A percentile compares a stretch with the other conserved stretches of the same genome.
phyloP scores from a whole-genome alignment of 2,329 filamentous ascomycete species.

The Tolypocladium cylindrosporum region DNA sequence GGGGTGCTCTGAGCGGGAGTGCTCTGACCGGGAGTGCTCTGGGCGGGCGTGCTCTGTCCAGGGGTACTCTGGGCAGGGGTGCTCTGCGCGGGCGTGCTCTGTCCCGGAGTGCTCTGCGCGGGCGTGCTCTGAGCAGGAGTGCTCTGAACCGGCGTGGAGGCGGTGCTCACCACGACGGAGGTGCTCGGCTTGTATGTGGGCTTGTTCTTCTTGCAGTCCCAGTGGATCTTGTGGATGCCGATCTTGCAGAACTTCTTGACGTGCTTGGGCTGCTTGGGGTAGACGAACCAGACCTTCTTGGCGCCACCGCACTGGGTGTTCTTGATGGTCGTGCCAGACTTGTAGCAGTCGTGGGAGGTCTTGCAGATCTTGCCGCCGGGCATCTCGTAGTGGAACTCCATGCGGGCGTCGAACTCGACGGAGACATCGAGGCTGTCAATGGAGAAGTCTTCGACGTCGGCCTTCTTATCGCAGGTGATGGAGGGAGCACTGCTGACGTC shows the following conservation, averaged over 20 bases:
- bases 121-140: constrained; percentile 8
- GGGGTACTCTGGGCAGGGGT: constrained; percentile 7
- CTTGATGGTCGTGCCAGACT: constrained; percentile 57
- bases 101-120: constrained; percentile 1
- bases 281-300: constrained; percentile 65
- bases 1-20: constrained; percentile 7
- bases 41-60: constrained; percentile 3
- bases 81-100: constrained; percentile 4
- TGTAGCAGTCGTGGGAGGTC: constrained; percentile 59
- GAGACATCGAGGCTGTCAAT: constrained; percentile 65
- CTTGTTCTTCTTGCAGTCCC: constrained; percentile 49
- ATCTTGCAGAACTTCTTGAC: constrained; percentile 54
- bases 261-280: constrained; percentile 45
- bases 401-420: constrained; percentile 63
- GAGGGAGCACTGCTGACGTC: constrained; percentile 41
- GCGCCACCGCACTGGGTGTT: constrained; percentile 93
- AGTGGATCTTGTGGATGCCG: constrained; percentile 29
- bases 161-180: not conserved
- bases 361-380: constrained; percentile 73
- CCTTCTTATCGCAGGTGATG: constrained; percentile 33
- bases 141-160: constrained; percentile 1
- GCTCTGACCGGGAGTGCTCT: constrained; percentile 1
- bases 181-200: constrained; percentile 1
- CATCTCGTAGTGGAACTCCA: constrained; percentile 86
- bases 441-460: constrained; percentile 45